Conservation (phyloP, 768 basidiomycete genomes). For the Udeniomyces megalosporus region DNA sequence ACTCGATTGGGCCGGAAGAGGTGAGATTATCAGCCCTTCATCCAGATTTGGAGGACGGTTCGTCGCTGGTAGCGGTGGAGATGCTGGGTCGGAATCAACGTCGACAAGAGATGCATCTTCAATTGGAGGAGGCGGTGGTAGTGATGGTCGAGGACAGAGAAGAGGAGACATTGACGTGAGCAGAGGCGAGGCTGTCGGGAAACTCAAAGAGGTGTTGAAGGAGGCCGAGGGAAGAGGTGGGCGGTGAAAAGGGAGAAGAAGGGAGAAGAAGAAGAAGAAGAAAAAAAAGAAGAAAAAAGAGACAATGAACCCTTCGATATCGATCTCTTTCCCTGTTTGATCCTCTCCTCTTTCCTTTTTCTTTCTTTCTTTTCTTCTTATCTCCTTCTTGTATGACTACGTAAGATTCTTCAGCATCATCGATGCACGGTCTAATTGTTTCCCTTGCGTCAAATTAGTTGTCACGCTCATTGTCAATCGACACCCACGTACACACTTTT, state of each 20-base stretch:
- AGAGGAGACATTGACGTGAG: neutral
- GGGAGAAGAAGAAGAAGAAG: neutral
- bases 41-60: no score
- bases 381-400: neutral
- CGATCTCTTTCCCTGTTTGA: neutral
- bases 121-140: no score
- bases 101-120: no score
- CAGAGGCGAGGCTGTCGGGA: neutral
- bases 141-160: no score
- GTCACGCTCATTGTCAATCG: no score
- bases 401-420: no score
- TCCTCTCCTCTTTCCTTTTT: neutral
- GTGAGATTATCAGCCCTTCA: conserved; percentile 1
- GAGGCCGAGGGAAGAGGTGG: neutral
- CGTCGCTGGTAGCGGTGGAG: no score
- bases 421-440: no score
- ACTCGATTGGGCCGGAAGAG: conserved; percentile 3
- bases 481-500: no score
- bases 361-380: neutral
- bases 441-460: no score
- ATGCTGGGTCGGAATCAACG: no score
- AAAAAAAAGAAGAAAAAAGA: neutral
- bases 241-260: no score
- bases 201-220: conserved; percentile 4
- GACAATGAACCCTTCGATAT: neutral